Conservation (phyloP, 2,329 filamentous ascomycete genomes). For the Hypoxylon sp. region DNA sequence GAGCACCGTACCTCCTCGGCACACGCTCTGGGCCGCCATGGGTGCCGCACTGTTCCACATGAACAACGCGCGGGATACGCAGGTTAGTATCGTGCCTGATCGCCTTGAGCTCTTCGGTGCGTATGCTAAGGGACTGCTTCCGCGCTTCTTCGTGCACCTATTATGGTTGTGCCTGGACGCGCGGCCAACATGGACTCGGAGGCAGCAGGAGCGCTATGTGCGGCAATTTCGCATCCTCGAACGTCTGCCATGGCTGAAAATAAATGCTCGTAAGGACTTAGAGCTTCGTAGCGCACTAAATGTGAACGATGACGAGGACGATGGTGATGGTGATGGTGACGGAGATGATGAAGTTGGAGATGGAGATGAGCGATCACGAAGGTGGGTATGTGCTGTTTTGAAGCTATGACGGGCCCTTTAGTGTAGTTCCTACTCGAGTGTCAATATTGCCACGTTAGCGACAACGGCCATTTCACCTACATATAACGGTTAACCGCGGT, state of each 20-base stretch:
- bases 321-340: constrained; percentile 6
- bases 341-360: constrained; percentile 11
- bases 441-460: background rate
- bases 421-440: background rate
- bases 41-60: constrained; percentile 42
- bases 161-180: constrained; percentile 38
- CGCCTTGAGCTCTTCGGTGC: constrained; percentile 44
- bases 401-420: constrained; percentile 24
- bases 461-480: background rate
- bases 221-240: constrained; percentile 31
- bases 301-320: constrained; percentile 1
- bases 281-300: background rate
- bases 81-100: constrained; percentile 43
- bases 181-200: constrained; percentile 16
- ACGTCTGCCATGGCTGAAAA: constrained; percentile 38
- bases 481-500: background rate
- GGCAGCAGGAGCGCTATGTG: constrained; percentile 17
- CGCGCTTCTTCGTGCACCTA: constrained; percentile 42
- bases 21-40: constrained; percentile 43
- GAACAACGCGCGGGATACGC: constrained; percentile 37
- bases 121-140: constrained; percentile 29
- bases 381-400: constrained; percentile 40
- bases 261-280: constrained; percentile 19
- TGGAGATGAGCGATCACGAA: background rate
- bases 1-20: constrained; percentile 28